Conservation (phyloP, 2,329 filamentous ascomycete species). For the Juglanconis juglandina region DNA sequence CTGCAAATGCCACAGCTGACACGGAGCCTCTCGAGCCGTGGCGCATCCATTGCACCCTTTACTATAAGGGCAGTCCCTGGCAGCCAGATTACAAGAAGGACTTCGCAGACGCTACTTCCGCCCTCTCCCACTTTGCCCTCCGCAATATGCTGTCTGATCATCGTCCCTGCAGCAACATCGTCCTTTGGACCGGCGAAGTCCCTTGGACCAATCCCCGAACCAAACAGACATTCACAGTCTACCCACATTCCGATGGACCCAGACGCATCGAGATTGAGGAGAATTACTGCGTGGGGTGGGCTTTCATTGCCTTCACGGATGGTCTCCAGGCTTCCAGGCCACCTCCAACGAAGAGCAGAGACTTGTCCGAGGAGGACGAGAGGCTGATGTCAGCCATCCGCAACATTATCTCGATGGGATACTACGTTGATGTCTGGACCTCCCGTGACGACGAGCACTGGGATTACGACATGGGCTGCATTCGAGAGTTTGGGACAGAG, state of each 20-base stretch:
- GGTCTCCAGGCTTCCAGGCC: neutral
- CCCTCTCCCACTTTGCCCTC: conserved; percentile 10
- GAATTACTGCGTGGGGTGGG: conserved; percentile 10
- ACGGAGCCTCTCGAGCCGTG: neutral
- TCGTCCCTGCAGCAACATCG: conserved; percentile 1
- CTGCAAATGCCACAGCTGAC: neutral
- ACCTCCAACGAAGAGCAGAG: neutral
- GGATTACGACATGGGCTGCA: neutral
- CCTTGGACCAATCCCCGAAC: neutral
- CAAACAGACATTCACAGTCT: conserved; percentile 13
- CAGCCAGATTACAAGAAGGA: neutral
- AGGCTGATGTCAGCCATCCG: conserved; percentile 3
- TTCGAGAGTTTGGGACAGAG: neutral
- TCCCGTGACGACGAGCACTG: neutral
- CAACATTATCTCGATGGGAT: neutral
- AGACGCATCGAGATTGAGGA: neutral
- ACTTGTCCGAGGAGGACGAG: neutral
- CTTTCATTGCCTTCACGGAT: conserved; percentile 13
- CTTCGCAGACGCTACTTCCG: conserved; percentile 4
- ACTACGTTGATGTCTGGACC: conserved; percentile 13
- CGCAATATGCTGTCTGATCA: neutral
- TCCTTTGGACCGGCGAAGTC: conserved; percentile 11
- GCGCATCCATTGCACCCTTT: conserved; percentile 4
- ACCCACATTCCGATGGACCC: conserved; percentile 5
- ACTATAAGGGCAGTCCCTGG: conserved; percentile 10